Conservation (phyloP, 73 alveolate species). For the Effrenium voratum region DNA sequence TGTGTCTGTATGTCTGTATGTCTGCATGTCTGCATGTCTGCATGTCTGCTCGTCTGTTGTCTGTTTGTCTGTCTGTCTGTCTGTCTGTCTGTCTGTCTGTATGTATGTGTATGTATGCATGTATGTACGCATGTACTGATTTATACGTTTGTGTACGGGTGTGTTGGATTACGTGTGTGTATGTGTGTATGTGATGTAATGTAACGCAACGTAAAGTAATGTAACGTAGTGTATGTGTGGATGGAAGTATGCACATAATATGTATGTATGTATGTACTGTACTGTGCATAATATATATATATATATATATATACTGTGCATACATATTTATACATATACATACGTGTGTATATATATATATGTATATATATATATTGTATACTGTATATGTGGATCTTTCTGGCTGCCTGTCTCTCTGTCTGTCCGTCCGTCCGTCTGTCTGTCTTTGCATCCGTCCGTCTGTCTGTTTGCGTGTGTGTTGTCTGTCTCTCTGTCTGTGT, state of each 20-base stretch:
- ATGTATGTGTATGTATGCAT: neutral
- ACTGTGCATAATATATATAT: neutral
- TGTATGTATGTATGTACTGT: too few species aligned
- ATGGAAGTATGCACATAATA: neutral
- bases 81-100: neutral
- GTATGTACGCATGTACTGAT: neutral
- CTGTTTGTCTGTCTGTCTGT: neutral
- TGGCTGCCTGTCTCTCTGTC: too few species aligned
- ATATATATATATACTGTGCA: neutral
- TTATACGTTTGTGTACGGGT: neutral
- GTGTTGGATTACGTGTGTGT: neutral
- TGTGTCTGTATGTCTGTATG: constrained; percentile 5
- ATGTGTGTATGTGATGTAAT: neutral
- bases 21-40: neutral
- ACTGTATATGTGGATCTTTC: neutral
- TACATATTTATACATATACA: neutral
- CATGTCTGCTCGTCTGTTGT: neutral
- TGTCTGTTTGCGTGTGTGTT: too few species aligned
- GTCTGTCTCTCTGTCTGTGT: too few species aligned
- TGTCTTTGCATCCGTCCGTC: too few species aligned
- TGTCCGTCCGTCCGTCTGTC: too few species aligned
- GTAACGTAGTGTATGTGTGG: neutral
- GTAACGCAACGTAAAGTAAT: too few species aligned
- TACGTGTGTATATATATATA: neutral
- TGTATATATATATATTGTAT: neutral